These are phyloP conservation scores for Coemansia sp. DNA, from an alignment of 192 early-diverging fungal genomes.

Conservation along the genomic window DNA sequence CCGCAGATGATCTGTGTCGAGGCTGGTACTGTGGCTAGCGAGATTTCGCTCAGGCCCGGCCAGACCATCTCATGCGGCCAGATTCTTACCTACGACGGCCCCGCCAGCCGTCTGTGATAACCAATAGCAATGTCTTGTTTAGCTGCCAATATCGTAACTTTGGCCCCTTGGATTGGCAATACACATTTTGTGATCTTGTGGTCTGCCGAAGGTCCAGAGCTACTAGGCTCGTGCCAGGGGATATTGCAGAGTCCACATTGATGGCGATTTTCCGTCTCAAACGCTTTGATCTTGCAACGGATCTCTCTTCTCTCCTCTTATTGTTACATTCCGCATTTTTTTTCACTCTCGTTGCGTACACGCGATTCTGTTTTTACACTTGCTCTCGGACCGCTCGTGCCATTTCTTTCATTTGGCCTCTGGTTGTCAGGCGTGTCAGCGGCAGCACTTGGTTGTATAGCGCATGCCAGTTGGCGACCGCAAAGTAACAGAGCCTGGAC, in stretches of 20 bases:
- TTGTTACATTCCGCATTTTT: background rate
- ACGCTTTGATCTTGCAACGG: background rate
- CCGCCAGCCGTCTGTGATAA: background rate
- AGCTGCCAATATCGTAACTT: background rate
- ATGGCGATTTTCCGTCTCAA: background rate
- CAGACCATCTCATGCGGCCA: slow-evolving; percentile 77
- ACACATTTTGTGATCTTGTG: background rate
- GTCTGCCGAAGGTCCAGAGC: too few relatives aligned
- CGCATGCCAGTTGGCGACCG: slow-evolving; percentile 29
- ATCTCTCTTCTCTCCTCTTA: background rate
- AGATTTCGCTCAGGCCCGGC: slow-evolving; percentile 66
- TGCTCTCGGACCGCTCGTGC: background rate
- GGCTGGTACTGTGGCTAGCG: slow-evolving; percentile 71
- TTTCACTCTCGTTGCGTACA: background rate
- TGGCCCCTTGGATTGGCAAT: background rate
- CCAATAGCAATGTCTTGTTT: background rate
- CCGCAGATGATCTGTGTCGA: slow-evolving; percentile 96
- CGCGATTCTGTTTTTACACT: background rate
- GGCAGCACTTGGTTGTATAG: background rate
- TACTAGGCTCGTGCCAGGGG: too few relatives aligned
- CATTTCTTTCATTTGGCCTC: background rate
- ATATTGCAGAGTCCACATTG: too few relatives aligned
- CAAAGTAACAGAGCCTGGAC: slow-evolving; percentile 4
- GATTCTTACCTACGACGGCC: slow-evolving; percentile 48
- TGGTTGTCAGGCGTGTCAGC: background rate